Percentiles rank a stretch among this genome's conserved stretches.
phyloP scores from a whole-genome alignment of 2,329 filamentous ascomycete species.

The Pseudogymnoascus sp. region DNA sequence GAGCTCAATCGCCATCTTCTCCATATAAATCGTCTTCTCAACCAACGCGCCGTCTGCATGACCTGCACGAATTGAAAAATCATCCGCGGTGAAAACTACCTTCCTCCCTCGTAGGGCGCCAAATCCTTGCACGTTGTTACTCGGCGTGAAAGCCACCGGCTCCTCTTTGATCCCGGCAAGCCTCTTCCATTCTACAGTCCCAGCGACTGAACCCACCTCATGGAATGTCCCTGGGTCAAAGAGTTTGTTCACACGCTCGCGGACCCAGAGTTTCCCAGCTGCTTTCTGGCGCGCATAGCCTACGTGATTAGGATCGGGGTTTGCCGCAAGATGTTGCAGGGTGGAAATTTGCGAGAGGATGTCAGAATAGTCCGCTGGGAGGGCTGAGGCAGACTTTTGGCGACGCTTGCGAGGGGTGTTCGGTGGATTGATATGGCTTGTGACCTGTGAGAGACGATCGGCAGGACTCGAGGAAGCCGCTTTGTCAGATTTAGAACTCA shows the following conservation, averaged over 20 bases:
- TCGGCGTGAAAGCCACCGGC: constrained; percentile 46
- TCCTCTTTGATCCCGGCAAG: constrained; percentile 38
- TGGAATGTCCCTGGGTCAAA: constrained; percentile 49
- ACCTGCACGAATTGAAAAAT: constrained; percentile 55
- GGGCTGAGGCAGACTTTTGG: constrained; percentile 23
- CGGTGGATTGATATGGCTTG: constrained; percentile 22
- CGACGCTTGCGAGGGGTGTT: constrained; percentile 25
- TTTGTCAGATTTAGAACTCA: not conserved
- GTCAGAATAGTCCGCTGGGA: constrained; percentile 56
- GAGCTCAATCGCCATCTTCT: constrained; percentile 51
- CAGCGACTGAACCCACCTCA: constrained; percentile 54
- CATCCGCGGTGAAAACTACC: constrained; percentile 55
- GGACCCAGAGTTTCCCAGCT: constrained; percentile 58
- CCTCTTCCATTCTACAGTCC: constrained; percentile 51
- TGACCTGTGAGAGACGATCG: constrained; percentile 27
- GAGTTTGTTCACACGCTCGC: constrained; percentile 52
- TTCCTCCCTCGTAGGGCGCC: constrained; percentile 46
- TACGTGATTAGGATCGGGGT: constrained; percentile 44
- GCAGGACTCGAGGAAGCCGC: constrained; percentile 17
- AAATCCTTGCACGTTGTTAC: constrained; percentile 56
- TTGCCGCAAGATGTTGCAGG: constrained; percentile 46
- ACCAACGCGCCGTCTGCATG: constrained; percentile 54
- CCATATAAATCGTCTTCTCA: constrained; percentile 54
- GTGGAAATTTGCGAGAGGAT: constrained; percentile 49
- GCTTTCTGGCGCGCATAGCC: constrained; percentile 58